Base-by-base conservation (phyloP, 257 asterid genomes). In the Capsicum baccatum region DNA sequence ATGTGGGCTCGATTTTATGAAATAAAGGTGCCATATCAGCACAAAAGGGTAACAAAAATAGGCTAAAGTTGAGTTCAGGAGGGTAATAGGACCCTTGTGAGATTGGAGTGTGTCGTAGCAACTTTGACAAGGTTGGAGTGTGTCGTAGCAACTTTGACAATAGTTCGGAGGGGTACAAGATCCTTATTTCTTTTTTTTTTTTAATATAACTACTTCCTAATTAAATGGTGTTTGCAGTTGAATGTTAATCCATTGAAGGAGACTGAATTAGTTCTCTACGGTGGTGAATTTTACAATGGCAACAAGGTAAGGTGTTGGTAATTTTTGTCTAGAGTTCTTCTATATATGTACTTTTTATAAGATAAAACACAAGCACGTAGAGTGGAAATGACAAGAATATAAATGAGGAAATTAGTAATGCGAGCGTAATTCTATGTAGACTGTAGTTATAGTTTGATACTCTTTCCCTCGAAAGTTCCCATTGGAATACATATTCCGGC, bases 251-350 rank as follows among this genome's bases (percentile, higher is more conserved):
- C 98, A 2, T 85, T 91, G 92, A 97, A 92, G 90, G 99, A 97
- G 86, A 92, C 97, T 1, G 99, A 97, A 84, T 87, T 97, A 64
- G 87, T 97, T 66, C 89, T 97, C 17, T 94, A 95, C 83, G 99
- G 99, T 35, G 99, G 99, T 83, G 99, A 97, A 93, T 97, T 95
- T 84, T 97, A 97, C 91, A 97, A 97, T 44, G 99, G 99, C 74
- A 94, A 86, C 89, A 95, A 95, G 98, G 99, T 94, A 16, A 80
- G 87, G 47, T 79, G 82, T 80, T 84, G 66, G 12, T 83, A 13
- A 42, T 58, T 80, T 13, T 13, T 70, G 68, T 56, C 26, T 66
- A 8, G 11, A 44, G 16, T 60, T 70, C 35, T 19, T 14, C 26
- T 59, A 44, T 71, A 19, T 21, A 5, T 71, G 14, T 1, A 0